These are phyloP conservation scores for Zygosaccharomyces lentus DNA, from an alignment of 805 yeast genomes.

Conservation along the genomic window DNA sequence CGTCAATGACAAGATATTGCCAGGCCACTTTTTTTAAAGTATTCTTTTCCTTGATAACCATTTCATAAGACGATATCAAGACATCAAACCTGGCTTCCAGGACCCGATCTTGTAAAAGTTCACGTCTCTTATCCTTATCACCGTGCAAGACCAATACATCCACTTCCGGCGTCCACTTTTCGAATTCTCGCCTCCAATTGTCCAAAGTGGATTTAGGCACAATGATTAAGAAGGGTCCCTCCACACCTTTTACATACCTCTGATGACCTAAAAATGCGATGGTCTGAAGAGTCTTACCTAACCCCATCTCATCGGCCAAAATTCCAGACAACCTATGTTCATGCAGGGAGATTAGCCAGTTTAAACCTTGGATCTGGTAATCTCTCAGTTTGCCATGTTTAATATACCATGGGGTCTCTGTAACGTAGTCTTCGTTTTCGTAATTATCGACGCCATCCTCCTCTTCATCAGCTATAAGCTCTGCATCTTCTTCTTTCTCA, in stretches of 20 bases:
- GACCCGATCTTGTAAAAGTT: conserved; percentile 54
- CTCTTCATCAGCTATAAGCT: conserved; percentile 77
- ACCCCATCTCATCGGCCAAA: conserved; percentile 97
- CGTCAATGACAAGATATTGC: conserved; percentile 93
- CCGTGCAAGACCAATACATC: conserved; percentile 84
- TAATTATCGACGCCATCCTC: conserved; percentile 43
- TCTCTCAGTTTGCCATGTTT: conserved; percentile 73
- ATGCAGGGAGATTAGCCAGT: conserved; percentile 87
- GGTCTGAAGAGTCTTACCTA: conserved; percentile 94
- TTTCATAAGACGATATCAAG: conserved; percentile 84
- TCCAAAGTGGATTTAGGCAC: conserved; percentile 96
- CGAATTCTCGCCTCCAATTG: conserved; percentile 94
- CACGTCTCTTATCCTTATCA: conserved; percentile 70
- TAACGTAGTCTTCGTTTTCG: conserved; percentile 62
- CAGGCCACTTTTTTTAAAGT: conserved; percentile 77
- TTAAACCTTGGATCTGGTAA: conserved; percentile 91
- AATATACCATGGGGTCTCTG: conserved; percentile 79
- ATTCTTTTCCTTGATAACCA: conserved; percentile 85
- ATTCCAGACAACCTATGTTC: conserved; percentile 90
- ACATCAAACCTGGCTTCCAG: conserved; percentile 82
- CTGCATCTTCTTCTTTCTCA: conserved; percentile 95
- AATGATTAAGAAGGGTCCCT: conserved; percentile 87
- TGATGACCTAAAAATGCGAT: conserved; percentile 87
- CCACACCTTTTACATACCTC: conserved; percentile 68
- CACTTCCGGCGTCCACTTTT: conserved; percentile 94